These are phyloP conservation scores for Bruguiera parviflora DNA, from an alignment of 345 rosid species.

Conservation along the genomic window DNA sequence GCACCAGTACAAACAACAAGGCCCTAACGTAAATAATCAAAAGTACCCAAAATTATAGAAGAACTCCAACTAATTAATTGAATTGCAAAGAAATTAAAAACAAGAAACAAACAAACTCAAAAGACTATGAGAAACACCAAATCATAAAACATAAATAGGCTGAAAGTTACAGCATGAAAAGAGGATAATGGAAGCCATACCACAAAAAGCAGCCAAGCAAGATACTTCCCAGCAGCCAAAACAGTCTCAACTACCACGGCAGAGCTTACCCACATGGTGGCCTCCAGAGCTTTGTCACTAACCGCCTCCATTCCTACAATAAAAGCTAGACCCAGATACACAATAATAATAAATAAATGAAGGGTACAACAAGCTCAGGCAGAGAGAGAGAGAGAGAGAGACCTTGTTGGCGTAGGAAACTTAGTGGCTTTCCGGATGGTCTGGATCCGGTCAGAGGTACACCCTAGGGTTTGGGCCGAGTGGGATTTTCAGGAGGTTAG, in stretches of 20 bases:
- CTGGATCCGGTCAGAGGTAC: conserved; percentile 42
- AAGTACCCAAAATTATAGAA: neutral
- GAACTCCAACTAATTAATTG: neutral
- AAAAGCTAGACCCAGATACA: conserved; percentile 4
- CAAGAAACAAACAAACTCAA: neutral
- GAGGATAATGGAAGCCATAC: conserved; percentile 21
- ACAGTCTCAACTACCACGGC: conserved; percentile 33
- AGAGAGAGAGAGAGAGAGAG: conserved; percentile 5
- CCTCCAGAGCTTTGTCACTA: conserved; percentile 29
- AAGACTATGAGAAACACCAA: neutral
- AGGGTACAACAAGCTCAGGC: neutral
- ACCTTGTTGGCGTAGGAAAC: conserved; percentile 16
- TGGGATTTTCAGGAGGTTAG: conserved; percentile 31
- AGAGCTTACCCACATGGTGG: conserved; percentile 30
- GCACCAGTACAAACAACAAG: neutral
- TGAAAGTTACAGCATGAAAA: neutral
- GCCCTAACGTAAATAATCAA: neutral
- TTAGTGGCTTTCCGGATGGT: conserved; percentile 39
- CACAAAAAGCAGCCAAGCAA: conserved; percentile 41
- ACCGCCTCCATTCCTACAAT: conserved; percentile 42
- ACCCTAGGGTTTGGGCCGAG: conserved; percentile 37
- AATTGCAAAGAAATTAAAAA: neutral
- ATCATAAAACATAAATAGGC: neutral
- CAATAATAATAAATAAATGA: neutral
- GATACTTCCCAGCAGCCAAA: conserved; percentile 38